Evolutionary conservation across 1,139 yeast genomes (phyloP), one percentile per base, ranked within the genome.

Genomic region (Arxiozyma bovina): DNA sequence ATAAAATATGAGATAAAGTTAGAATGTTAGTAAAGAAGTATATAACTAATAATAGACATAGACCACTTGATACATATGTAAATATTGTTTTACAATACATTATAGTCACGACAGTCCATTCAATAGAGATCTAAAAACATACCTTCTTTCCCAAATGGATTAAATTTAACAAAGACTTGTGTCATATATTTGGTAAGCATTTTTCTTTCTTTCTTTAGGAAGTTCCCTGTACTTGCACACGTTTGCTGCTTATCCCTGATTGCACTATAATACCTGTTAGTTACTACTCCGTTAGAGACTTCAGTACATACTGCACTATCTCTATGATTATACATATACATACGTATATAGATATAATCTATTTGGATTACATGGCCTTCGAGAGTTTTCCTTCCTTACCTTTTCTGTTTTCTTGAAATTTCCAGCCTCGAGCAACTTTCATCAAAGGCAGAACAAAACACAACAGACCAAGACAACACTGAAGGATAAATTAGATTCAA

Each of bases 131-230:
- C n/a, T 22, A 45, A 27, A 5, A 23, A 74, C 80, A 57, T 70
- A 78, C 82, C 79, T 60, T 86, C 87, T 44, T 77, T 71, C 0
- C 83, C 79, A 58, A 87, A 79, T 0, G 97, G 96, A 67, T 87
- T 82, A 75, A 89, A 89, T 67, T 77, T 83, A 51, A 89, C 88
- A 48, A 76, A 74, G n/a, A 88, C 88, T 63, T 82, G 83, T 44
- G 88, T 75, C 71, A 89, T 87, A 73, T 85, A 88, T 71, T 87
- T 87, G 50, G 96, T 89, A 63, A 89, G 85, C 96, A 89, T 88
- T 5, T n/a, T 25, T 23, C 11, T 9, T 25, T 38, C 18, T 45
- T 38, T 45, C 47, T 25, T 44, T n/a, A 15, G 27, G 27, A 27
- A 27, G 11, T 8, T 27, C 9, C 9, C 30, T 27, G 8, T 27